These are phyloP conservation scores for Dictyostelium intermedium DNA, from an alignment of 78 protist genomes.

Conservation along the genomic window DNA sequence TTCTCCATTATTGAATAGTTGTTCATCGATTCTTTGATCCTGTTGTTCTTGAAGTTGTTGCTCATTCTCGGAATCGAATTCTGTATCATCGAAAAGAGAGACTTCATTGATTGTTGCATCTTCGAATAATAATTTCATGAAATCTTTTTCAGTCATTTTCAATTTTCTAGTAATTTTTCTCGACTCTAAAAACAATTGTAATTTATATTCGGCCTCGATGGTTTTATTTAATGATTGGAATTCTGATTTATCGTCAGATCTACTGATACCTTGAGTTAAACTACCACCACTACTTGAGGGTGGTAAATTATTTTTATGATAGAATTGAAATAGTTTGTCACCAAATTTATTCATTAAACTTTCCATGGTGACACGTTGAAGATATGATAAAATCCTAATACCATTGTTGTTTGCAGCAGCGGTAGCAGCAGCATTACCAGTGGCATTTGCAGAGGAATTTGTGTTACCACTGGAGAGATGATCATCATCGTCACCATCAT, in stretches of 20 bases:
- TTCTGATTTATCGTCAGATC: not conserved
- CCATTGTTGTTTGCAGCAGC: not conserved
- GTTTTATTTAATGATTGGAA: not conserved
- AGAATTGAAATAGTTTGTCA: slow-evolving; percentile 34
- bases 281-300: not conserved
- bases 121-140: not conserved
- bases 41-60: not conserved
- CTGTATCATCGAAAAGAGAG: not conserved
- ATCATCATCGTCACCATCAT: not conserved
- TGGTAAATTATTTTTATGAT: slow-evolving; percentile 1
- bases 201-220: not conserved
- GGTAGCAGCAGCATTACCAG: too few relatives aligned
- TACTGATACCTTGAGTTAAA: not conserved
- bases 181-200: not conserved
- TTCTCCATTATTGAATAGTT: not conserved
- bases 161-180: not conserved
- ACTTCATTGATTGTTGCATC: not conserved
- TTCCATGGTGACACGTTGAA: slow-evolving; percentile 22
- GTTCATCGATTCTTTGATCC: not conserved
- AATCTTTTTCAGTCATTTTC: not conserved
- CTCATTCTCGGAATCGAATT: not conserved
- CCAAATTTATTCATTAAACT: slow-evolving; percentile 44
- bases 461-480: not conserved
- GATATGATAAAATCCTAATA: not conserved
- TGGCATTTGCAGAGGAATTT: too few relatives aligned